Percentiles rank a stretch among this genome's conserved stretches.
phyloP scores from a whole-genome alignment of 129 eudicot species.

The Arctium lappa region DNA sequence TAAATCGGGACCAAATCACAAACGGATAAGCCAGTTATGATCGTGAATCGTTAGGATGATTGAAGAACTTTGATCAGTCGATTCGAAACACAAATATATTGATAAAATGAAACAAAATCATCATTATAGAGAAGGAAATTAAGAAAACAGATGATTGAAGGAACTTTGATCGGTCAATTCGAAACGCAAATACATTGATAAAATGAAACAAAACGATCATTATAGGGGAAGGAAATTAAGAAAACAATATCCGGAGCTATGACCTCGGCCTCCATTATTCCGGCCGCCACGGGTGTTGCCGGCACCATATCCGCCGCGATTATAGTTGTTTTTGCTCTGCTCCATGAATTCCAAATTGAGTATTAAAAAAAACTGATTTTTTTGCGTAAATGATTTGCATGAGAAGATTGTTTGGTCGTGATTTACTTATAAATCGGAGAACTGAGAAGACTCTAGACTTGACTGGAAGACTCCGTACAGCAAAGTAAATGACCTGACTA shows the following conservation, averaged over 20 bases:
- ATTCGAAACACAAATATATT: background rate
- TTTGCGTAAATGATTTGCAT: too few relatives aligned
- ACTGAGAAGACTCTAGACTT: background rate
- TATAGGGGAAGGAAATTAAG: too few relatives aligned
- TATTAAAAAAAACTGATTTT: background rate
- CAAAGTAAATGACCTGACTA: background rate
- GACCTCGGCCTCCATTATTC: background rate
- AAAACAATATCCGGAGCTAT: background rate
- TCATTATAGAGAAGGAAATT: too few relatives aligned
- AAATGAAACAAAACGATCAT: too few relatives aligned
- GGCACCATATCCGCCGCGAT: background rate
- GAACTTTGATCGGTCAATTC: too few relatives aligned
- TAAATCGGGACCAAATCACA: too few relatives aligned
- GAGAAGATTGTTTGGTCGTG: background rate
- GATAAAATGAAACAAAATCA: background rate
- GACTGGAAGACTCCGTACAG: background rate
- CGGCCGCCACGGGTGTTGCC: background rate
- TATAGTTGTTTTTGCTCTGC: background rate
- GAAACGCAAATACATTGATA: too few relatives aligned
- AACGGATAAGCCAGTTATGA: too few relatives aligned
- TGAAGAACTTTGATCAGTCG: background rate
- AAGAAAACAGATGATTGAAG: background rate
- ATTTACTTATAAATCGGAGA: background rate
- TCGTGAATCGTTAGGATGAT: too few relatives aligned
- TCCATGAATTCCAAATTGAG: background rate